Evolutionary conservation across 352 stramenopile genomes (phyloP).

Genomic region (Phytopythium helicoides): DNA sequence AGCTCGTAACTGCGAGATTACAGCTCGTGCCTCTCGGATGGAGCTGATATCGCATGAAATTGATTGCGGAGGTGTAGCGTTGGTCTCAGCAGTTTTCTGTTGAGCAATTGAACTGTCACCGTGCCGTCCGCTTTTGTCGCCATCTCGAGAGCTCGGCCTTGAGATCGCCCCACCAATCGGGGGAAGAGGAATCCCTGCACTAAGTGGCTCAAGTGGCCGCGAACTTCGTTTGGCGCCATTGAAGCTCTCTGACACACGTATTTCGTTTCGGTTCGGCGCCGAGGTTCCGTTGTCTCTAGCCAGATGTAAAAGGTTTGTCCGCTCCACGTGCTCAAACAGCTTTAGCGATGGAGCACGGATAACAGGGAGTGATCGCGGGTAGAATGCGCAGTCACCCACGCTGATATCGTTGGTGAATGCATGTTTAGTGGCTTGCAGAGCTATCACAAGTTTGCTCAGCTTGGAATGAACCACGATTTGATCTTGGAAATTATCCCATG

Average conservation of each 20-base stretch:
- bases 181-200: conserved; percentile 3
- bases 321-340: conserved; percentile 55
- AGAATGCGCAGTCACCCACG: conserved; percentile 15
- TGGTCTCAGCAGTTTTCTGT: too few relatives aligned
- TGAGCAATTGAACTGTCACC: background rate
- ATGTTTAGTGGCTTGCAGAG: conserved; percentile 20
- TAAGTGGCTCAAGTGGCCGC: conserved; percentile 12
- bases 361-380: conserved; percentile 20
- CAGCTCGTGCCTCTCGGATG: conserved; percentile 23
- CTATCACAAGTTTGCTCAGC: conserved; percentile 44
- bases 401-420: background rate
- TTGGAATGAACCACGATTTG: conserved; percentile 58
- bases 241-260: conserved; percentile 29
- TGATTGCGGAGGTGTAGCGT: background rate
- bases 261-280: background rate
- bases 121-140: background rate
- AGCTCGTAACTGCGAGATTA: conserved; percentile 36
- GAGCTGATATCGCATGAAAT: conserved; percentile 1
- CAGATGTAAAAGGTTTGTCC: background rate
- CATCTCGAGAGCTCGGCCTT: conserved; percentile 3
- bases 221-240: conserved; percentile 25
- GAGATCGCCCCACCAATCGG: conserved; percentile 9
- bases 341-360: conserved; percentile 52
- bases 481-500: conserved; percentile 67
- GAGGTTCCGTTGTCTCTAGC: background rate